phyloP scores from a whole-genome alignment of 2,329 filamentous ascomycete species.

The Tolypocladium pustulatum region DNA sequence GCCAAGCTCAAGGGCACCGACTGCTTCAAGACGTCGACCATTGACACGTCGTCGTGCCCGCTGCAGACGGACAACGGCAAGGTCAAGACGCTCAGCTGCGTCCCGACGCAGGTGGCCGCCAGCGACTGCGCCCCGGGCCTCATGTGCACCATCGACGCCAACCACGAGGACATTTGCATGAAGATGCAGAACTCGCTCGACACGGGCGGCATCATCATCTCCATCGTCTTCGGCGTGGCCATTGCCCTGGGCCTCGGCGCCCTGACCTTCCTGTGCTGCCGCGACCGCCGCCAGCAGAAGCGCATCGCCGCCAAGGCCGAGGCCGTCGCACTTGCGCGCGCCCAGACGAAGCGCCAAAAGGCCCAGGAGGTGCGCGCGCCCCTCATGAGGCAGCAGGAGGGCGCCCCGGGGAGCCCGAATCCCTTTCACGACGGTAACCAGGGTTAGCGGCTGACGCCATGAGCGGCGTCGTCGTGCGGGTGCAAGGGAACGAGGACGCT shows the following conservation, averaged over 20 bases:
- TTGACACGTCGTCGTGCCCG: slow-evolving; percentile 27
- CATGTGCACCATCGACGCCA: slow-evolving; percentile 30
- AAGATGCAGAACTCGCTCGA: slow-evolving; percentile 26
- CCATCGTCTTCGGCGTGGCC: slow-evolving; percentile 33
- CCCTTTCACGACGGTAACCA: slow-evolving; percentile 25
- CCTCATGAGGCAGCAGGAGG: slow-evolving; percentile 22
- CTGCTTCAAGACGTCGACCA: slow-evolving; percentile 26
- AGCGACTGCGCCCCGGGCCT: slow-evolving; percentile 31
- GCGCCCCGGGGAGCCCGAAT: slow-evolving; percentile 12
- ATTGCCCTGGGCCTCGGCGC: slow-evolving; percentile 25
- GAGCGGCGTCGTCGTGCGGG: too few species aligned
- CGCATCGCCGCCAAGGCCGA: slow-evolving; percentile 33
- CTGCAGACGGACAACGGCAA: slow-evolving; percentile 23
- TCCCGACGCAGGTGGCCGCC: slow-evolving; percentile 19
- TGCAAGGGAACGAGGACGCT: too few species aligned
- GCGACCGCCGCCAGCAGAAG: slow-evolving; percentile 34
- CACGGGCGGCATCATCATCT: slow-evolving; percentile 34
- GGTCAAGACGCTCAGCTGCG: slow-evolving; percentile 28
- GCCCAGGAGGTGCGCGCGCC: slow-evolving; percentile 22
- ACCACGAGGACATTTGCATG: slow-evolving; percentile 30
- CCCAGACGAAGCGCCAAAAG: slow-evolving; percentile 33
- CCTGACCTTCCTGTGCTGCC: slow-evolving; percentile 41
- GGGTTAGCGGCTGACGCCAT: neutral
- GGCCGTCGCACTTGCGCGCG: slow-evolving; percentile 38
- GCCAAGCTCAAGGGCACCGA: slow-evolving; percentile 11